Conservation (phyloP, 441 rosid genomes). For the Erodium moschatum region DNA sequence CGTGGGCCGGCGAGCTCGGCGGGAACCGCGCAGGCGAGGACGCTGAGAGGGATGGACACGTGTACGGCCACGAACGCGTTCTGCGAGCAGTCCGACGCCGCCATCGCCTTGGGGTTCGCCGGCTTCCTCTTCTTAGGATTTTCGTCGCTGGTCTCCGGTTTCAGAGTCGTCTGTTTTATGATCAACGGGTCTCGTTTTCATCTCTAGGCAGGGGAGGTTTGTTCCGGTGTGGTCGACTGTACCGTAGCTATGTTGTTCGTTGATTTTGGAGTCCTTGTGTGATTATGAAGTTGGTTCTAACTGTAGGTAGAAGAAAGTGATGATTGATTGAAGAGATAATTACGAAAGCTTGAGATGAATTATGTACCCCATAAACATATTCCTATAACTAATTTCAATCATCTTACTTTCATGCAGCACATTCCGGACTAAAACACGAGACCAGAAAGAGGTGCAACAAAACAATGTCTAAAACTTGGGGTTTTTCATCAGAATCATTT, state of each 20-base stretch:
- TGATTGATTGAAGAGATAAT: too few relatives aligned
- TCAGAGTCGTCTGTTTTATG: conserved; percentile 68
- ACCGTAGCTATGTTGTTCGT: too few relatives aligned
- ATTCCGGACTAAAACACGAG: background rate
- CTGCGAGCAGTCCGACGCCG: conserved; percentile 67
- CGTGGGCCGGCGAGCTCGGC: conserved; percentile 80
- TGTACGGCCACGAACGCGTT: conserved; percentile 45
- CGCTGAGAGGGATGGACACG: conserved; percentile 46
- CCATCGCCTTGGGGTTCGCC: conserved; percentile 68
- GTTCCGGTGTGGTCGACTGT: too few relatives aligned
- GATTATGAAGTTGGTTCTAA: too few relatives aligned
- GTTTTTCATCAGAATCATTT: background rate
- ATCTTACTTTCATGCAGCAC: too few relatives aligned
- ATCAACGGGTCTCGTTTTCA: conserved; percentile 66
- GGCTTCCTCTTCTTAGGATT: conserved; percentile 66
- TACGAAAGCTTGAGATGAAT: too few relatives aligned
- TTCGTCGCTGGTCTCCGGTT: conserved; percentile 72
- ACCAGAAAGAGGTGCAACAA: background rate
- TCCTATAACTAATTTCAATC: too few relatives aligned
- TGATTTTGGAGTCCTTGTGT: too few relatives aligned
- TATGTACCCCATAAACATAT: too few relatives aligned
- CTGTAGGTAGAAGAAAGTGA: too few relatives aligned
- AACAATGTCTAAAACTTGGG: background rate
- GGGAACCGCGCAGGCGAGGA: conserved; percentile 56
- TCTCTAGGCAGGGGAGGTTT: too few relatives aligned